A percentile compares a stretch with the other conserved stretches of the same genome.
These are phyloP conservation scores for Oehlia diaphana DNA, from an alignment of 192 early-diverging fungal genomes.

Conservation along the genomic window DNA sequence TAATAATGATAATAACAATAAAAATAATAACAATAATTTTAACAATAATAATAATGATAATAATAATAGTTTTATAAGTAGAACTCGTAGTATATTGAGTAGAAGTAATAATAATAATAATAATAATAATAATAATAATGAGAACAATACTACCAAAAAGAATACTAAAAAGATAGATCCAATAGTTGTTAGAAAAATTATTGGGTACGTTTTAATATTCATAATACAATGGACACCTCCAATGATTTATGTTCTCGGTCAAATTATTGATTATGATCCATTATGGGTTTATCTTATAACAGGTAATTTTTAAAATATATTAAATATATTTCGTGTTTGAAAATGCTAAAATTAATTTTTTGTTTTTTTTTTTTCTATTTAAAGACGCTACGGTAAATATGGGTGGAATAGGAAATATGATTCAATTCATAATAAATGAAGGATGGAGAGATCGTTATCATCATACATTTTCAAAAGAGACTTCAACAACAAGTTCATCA, in stretches of 20 bases:
- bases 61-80: neutral
- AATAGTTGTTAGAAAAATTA: conserved; percentile 12
- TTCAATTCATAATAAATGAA: conserved; percentile 26
- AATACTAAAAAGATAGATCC: neutral
- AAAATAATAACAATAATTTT: no score
- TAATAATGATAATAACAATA: no score
- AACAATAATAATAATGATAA: neutral
- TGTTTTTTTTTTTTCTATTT: neutral
- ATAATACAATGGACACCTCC: conserved; percentile 19
- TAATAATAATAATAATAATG: neutral
- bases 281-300: conserved; percentile 22
- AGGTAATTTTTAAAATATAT: neutral
- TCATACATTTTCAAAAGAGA: neutral
- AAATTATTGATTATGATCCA: conserved; percentile 10
- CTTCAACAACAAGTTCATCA: neutral
- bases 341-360: no score
- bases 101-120: neutral
- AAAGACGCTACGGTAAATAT: conserved; percentile 1
- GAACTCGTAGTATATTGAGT: neutral
- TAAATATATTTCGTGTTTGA: no score
- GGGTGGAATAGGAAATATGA: conserved; percentile 16
- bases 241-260: conserved; percentile 19
- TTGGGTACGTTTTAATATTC: conserved; percentile 21
- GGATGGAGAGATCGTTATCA: neutral
- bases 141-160: neutral